Evolutionary conservation across 495 filamentous ascomycete genomes (phyloP).

Genomic region (Penicillium arizonense): DNA sequence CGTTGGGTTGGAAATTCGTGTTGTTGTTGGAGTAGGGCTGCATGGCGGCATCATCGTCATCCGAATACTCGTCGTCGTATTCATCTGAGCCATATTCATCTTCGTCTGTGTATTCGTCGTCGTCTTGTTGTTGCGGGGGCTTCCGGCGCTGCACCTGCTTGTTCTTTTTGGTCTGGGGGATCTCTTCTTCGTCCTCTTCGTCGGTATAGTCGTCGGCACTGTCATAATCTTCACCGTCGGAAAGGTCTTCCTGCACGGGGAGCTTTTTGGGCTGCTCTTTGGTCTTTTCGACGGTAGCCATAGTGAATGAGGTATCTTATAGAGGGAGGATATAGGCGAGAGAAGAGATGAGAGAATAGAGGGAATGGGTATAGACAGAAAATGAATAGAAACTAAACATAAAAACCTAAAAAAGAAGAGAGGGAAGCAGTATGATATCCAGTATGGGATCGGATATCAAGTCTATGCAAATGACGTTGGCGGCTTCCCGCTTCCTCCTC

Average conservation of each 20-base stretch:
- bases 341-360: neutral
- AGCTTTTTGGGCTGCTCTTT: conserved; percentile 31
- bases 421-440: conserved; percentile 12
- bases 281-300: conserved; percentile 43
- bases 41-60: conserved; percentile 38
- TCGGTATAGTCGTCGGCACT: conserved; percentile 33
- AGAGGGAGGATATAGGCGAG: neutral
- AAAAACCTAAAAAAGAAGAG: conserved; percentile 3
- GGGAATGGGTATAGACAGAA: neutral
- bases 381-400: neutral
- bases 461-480: conserved; percentile 29
- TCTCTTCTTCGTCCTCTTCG: conserved; percentile 30
- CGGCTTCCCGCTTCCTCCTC: conserved; percentile 5
- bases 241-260: conserved; percentile 37
- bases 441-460: neutral
- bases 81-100: conserved; percentile 57
- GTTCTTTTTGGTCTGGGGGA: conserved; percentile 21
- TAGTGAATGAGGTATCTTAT: conserved; percentile 15
- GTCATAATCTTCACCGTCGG: conserved; percentile 40
- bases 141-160: conserved; percentile 28
- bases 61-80: conserved; percentile 27
- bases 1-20: conserved; percentile 15
- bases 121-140: conserved; percentile 18
- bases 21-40: conserved; percentile 38
- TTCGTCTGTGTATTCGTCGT: conserved; percentile 47